Conservation (phyloP, 192 early-diverging fungal genomes). For the Mortierella antarctica region DNA sequence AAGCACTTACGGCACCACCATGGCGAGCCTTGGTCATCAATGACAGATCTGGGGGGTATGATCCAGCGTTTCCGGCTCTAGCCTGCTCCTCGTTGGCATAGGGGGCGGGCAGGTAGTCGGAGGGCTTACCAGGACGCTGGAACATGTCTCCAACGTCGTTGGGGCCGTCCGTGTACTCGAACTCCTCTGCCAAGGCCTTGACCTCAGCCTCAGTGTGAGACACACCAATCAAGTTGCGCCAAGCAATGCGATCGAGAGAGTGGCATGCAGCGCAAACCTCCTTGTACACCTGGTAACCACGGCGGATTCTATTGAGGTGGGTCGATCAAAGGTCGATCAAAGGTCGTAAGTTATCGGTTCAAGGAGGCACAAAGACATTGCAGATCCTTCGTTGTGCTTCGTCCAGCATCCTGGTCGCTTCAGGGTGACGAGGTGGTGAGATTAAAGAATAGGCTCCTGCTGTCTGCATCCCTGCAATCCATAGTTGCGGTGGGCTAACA, state of each 20-base stretch:
- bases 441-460: too few relatives aligned
- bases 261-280: conserved; percentile 98
- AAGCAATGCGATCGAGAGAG: conserved; percentile 93
- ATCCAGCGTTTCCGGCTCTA: conserved; percentile 95
- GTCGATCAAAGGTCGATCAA: neutral
- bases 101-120: conserved; percentile 89
- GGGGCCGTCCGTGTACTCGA: conserved; percentile 93
- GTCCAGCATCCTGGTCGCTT: too few relatives aligned
- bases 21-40: conserved; percentile 96
- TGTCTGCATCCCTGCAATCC: neutral
- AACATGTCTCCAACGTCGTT: conserved; percentile 94
- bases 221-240: conserved; percentile 96
- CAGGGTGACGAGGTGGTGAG: too few relatives aligned
- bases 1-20: conserved; percentile 78
- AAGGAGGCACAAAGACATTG: too few relatives aligned
- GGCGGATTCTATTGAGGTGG: conserved; percentile 79
- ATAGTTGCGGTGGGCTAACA: neutral
- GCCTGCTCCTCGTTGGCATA: conserved; percentile 98
- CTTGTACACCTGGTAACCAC: conserved; percentile 99
- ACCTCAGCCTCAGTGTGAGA: conserved; percentile 93
- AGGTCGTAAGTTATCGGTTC: too few relatives aligned
- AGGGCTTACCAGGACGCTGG: conserved; percentile 91
- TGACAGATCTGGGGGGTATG: conserved; percentile 94
- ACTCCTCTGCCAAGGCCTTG: conserved; percentile 93
- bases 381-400: too few relatives aligned